Evolutionary conservation across 2,329 filamentous ascomycete species (phyloP), one percentile per base, ranked within the genome.

Genomic region (Epichloe baconii): DNA sequence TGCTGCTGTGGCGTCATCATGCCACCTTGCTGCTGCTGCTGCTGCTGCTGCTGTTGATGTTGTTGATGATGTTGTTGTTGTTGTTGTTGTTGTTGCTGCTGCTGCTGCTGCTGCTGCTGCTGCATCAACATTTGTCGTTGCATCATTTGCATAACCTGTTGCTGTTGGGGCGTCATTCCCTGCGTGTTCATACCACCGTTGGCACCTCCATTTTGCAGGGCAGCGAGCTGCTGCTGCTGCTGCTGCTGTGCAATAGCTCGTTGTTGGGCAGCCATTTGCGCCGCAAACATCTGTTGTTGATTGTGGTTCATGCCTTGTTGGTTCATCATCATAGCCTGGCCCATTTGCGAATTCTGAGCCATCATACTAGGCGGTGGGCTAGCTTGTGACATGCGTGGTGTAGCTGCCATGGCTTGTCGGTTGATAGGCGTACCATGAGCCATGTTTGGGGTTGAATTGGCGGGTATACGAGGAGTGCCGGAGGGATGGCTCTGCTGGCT

Each of bases 401-500:
- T 83, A 14, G 75, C 71, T 11, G 70, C 66, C 58, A 77, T 73
- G 60, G 75, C 64, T 61, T 72, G 65, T 53, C 77, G 67, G 47
- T 68, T 73, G 19, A 81, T 75, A 0, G 81, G 81, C 0, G 81
- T 84, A 31, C 73, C 74, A 52, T 82, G 78, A 12, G 69, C 58
- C 63, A 83, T 77, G 54, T 78, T 80, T 2, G 81, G 81, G 1
- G 81, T 85, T 14, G 77, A 72, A 55, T 73, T 74, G 5, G 19
- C 19, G 19, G 75, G 77, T 67, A 83, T 78, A 12, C 79, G 74
- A 26, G 81, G 82, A 10, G 81, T 84, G n/a, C 75, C 76, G 3
- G 77, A 74, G 2, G 73, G 72, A 63, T 84, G 80, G 56, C 81
- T 84, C 60, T 84, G 80, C 59, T 85, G 81, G 59, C 80, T 84